Evolutionary conservation across 2,329 filamentous ascomycete species (phyloP), one percentile per base, ranked within the genome.

Genomic region (Penicillium rolfsii): DNA sequence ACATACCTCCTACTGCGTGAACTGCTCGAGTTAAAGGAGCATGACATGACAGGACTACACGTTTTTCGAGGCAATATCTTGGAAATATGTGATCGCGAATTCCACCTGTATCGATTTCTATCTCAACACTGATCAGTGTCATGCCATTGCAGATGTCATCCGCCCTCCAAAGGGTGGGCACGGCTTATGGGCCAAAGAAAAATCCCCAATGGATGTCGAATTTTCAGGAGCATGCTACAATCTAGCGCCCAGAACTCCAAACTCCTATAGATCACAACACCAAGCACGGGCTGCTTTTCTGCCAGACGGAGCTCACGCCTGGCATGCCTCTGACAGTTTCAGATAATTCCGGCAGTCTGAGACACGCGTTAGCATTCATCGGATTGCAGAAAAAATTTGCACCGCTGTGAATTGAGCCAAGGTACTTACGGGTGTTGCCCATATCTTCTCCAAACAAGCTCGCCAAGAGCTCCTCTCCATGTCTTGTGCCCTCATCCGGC

Each of bases 391-490:
- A 19, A 19, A 8, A 19, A 4, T 30, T 30, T 26, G 22, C 11
- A 41, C 36, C 24, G 9, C 16, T 35, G 30, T 3, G 11, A 7
- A 11, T 22, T 36, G 30, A 16, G 8, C 14, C 24, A 11, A 30
- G 3, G 0, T 5, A 83, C 86, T 80, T 77, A 87, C 85, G 87
- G 7, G 76, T 79, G 68, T 87, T 87, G 0, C 84, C 89, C 58
- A 93, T 77, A 70, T 92, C 89, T 55, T 89, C 81, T 19, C 85
- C 83, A 73, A 93, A 92, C 71, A 88, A 89, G 5, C 77, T 74
- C 65, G 85, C 73, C 81, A 87, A 82, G 12, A 89, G 80, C 53
- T 91, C 86, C 62, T 86, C 84, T 0, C 89, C 89, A 45, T 79
- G 82, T 28, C 80, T 79, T 46, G 86, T 85, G 0, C 88, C 88